A percentile compares a stretch with the other conserved stretches of the same genome.
Evolutionary conservation across 768 basidiomycete species (phyloP).

Genomic region (Pulveroboletus sp.): DNA sequence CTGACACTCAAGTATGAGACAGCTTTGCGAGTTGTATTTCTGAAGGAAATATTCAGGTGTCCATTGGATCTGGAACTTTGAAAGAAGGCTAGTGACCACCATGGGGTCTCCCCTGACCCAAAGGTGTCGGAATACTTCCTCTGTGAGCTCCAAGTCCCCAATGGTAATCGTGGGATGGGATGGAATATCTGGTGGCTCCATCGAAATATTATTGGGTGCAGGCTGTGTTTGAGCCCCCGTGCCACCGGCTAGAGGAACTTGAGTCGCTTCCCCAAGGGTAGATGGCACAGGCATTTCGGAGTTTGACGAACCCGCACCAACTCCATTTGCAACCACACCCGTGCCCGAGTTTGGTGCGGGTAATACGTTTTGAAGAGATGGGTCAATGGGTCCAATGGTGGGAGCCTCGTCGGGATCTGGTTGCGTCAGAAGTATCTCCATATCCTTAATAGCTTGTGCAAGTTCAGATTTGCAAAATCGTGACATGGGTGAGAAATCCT

Average conservation of each 20-base stretch:
- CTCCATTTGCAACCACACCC: constrained; percentile 6
- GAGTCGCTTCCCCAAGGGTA: constrained; percentile 7
- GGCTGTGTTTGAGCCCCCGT: constrained; percentile 4
- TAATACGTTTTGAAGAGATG: constrained; percentile 21
- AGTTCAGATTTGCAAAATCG: constrained; percentile 67
- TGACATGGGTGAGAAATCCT: constrained; percentile 75
- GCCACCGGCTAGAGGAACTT: constrained; percentile 1
- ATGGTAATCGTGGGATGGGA: constrained; percentile 45
- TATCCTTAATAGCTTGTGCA: constrained; percentile 56
- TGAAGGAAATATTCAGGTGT: constrained; percentile 76
- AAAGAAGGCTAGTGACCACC: constrained; percentile 62
- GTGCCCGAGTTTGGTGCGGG: background rate
- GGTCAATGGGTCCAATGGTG: constrained; percentile 26
- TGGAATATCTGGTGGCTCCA: constrained; percentile 35
- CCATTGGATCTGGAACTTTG: constrained; percentile 69
- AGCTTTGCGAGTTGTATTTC: constrained; percentile 57
- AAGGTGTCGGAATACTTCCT: constrained; percentile 55
- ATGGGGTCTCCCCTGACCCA: constrained; percentile 78
- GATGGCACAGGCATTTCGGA: constrained; percentile 1
- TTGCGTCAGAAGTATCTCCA: constrained; percentile 51
- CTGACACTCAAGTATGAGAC: constrained; percentile 81
- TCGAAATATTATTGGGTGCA: constrained; percentile 1
- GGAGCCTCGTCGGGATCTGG: constrained; percentile 27
- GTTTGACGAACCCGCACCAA: constrained; percentile 7
- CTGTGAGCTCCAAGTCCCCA: constrained; percentile 45